These are phyloP conservation scores for Cladosporium oxysporum DNA, from an alignment of 2,329 filamentous ascomycete genomes.

Conservation along the genomic window DNA sequence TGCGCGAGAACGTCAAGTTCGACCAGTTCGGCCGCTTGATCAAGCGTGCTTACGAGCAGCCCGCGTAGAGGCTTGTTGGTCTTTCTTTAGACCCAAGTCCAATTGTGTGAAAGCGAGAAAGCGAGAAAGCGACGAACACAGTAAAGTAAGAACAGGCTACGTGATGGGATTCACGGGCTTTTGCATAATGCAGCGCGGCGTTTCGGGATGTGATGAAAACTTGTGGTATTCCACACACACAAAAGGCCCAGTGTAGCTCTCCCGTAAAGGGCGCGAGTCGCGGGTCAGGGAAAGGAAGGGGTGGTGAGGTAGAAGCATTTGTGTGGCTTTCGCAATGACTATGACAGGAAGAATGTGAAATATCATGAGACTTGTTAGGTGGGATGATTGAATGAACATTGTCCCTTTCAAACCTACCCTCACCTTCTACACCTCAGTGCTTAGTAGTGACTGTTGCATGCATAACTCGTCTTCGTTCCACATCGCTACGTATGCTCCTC, in stretches of 20 bases:
- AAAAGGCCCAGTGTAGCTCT: conserved; percentile 9
- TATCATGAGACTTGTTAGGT: neutral
- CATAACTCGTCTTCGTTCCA: conserved; percentile 1
- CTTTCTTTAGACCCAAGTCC: neutral
- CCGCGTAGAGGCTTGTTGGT: conserved; percentile 46
- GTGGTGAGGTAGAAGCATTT: neutral
- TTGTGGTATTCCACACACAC: conserved; percentile 9
- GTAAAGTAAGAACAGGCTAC: conserved; percentile 14
- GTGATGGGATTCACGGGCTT: conserved; percentile 12
- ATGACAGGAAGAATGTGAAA: conserved; percentile 10
- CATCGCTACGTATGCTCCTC: neutral
- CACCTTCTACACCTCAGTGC: neutral
- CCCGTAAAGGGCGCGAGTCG: conserved; percentile 16
- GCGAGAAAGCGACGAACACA: neutral
- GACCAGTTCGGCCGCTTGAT: conserved; percentile 82
- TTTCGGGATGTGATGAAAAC: conserved; percentile 16
- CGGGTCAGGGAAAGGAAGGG: neutral
- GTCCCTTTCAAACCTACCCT: neutral
- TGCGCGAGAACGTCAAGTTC: conserved; percentile 91
- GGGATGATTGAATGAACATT: neutral
- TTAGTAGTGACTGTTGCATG: neutral
- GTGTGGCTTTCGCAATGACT: conserved; percentile 13
- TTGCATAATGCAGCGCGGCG: conserved; percentile 21
- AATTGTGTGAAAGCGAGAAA: neutral
- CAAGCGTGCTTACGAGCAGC: conserved; percentile 82